Percentiles rank a stretch among this genome's conserved stretches.
phyloP scores from a whole-genome alignment of 2,329 filamentous ascomycete genomes.

The Aspergillus pseudoterreus region DNA sequence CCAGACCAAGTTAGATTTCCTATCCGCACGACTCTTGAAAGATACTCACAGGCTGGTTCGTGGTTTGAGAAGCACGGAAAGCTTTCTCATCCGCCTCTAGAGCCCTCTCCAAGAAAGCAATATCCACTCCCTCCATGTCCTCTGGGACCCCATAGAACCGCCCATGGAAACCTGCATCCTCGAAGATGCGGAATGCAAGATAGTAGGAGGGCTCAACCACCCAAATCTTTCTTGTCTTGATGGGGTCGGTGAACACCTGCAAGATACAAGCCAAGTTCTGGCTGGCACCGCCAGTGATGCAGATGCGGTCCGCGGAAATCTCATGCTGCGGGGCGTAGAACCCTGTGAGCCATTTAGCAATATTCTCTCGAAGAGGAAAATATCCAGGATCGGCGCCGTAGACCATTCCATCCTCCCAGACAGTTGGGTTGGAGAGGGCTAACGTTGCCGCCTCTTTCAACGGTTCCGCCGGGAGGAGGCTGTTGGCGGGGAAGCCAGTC shows the following conservation, averaged over 20 bases:
- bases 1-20: conserved; percentile 34
- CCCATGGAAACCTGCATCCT: conserved; percentile 69
- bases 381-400: conserved; percentile 79
- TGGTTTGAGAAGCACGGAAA: background rate
- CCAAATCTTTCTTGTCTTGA: conserved; percentile 71
- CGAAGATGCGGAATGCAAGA: conserved; percentile 76
- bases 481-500: conserved; percentile 46
- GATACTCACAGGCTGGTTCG: background rate
- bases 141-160: conserved; percentile 68
- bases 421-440: conserved; percentile 57
- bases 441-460: conserved; percentile 58
- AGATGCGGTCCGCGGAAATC: conserved; percentile 60
- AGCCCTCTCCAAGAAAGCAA: conserved; percentile 55
- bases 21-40: background rate
- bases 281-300: conserved; percentile 77
- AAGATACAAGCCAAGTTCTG: conserved; percentile 76
- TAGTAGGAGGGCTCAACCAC: conserved; percentile 79
- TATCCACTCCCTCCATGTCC: conserved; percentile 70
- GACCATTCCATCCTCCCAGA: conserved; percentile 61
- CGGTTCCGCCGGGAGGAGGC: conserved; percentile 61
- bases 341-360: conserved; percentile 65
- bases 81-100: conserved; percentile 43
- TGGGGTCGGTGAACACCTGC: conserved; percentile 74
- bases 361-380: conserved; percentile 59
- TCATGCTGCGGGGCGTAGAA: conserved; percentile 53